Conservation (phyloP, 2,329 filamentous ascomycete genomes). For the Claviceps capensis region DNA sequence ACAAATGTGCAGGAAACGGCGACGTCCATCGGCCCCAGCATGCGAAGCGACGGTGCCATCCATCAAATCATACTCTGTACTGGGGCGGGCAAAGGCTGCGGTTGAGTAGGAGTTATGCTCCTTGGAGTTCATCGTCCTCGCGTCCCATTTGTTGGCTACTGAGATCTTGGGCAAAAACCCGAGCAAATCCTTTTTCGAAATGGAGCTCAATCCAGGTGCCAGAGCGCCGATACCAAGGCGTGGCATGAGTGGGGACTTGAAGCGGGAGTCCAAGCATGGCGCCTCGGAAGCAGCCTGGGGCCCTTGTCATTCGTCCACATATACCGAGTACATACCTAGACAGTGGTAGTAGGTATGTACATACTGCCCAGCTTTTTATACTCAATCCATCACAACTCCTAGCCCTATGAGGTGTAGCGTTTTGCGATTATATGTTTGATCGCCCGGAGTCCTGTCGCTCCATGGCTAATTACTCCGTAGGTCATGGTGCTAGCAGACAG, state of each 20-base stretch:
- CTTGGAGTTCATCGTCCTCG: constrained; percentile 3
- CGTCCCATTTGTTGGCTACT: background rate
- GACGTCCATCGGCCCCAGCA: background rate
- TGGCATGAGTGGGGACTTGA: constrained; percentile 9
- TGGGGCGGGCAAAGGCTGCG: background rate
- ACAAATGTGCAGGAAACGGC: background rate
- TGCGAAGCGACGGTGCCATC: background rate
- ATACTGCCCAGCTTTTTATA: constrained; percentile 3
- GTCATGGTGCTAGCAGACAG: background rate
- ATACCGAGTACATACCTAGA: background rate
- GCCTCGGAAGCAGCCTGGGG: constrained; percentile 12
- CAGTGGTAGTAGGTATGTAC: too few species aligned
- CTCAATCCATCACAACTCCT: background rate
- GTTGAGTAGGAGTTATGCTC: constrained; percentile 1
- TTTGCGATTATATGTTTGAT: background rate
- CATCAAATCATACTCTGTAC: background rate
- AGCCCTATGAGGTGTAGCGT: constrained; percentile 5
- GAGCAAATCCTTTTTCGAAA: background rate
- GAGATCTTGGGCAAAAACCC: background rate
- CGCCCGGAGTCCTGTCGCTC: constrained; percentile 3
- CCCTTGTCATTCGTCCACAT: background rate
- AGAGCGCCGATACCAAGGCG: background rate
- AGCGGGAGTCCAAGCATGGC: constrained; percentile 12
- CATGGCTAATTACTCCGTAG: background rate
- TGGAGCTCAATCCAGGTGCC: background rate